These are phyloP conservation scores for Vigna nakashimae DNA, from an alignment of 306 rosid genomes.

Conservation along the genomic window DNA sequence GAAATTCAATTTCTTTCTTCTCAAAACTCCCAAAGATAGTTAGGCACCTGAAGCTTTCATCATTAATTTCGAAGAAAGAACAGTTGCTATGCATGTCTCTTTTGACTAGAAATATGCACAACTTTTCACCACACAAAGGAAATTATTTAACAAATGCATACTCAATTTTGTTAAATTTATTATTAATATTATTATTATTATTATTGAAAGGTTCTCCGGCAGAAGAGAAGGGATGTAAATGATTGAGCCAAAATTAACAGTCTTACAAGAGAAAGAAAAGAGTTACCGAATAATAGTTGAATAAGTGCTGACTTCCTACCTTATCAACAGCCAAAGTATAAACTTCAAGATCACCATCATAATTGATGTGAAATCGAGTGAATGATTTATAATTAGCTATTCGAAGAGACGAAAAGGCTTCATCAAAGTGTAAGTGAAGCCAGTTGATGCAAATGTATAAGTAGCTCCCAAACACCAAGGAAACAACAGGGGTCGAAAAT, in stretches of 20 bases:
- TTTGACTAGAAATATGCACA: not conserved
- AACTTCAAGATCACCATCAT: conserved; percentile 91
- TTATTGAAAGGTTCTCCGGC: not conserved
- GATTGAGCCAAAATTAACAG: not conserved
- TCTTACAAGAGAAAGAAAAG: not conserved
- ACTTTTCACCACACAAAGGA: too few relatives aligned
- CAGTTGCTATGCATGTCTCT: not conserved
- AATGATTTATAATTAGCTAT: conserved; percentile 94
- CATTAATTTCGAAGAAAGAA: not conserved
- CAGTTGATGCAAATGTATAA: conserved; percentile 91
- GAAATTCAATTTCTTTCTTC: not conserved
- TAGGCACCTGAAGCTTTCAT: not conserved
- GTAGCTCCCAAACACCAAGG: conserved; percentile 92
- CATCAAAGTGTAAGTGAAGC: conserved; percentile 96
- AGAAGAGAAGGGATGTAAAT: not conserved
- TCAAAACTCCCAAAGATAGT: not conserved
- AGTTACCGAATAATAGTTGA: not conserved
- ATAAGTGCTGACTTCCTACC: conserved; percentile 52
- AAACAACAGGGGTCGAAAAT: conserved; percentile 95
- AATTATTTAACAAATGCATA: too few relatives aligned
- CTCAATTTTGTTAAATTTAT: not conserved
- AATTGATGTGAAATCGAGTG: conserved; percentile 81
- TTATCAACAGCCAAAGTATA: conserved; percentile 91
- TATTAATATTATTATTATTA: not conserved
- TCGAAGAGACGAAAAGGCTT: conserved; percentile 95